Conservation (phyloP, 176 grass and related monocot genomes). For the Pontederia crassipes region DNA sequence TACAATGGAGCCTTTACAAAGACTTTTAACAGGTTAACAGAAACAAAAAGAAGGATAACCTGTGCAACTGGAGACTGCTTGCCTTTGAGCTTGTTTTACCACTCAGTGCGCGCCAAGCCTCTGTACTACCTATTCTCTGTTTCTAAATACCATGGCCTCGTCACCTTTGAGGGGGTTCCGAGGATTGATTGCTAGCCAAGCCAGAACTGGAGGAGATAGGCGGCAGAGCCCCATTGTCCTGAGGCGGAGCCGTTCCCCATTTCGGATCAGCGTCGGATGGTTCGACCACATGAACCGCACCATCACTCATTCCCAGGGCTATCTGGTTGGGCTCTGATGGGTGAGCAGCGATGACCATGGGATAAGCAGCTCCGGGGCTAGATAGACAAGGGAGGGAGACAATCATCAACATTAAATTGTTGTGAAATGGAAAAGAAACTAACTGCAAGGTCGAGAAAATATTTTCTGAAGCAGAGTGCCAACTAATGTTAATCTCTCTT, state of each 20-base stretch:
- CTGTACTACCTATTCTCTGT: no score
- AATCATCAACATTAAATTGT: slow-evolving; percentile 12
- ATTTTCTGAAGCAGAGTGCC: no score
- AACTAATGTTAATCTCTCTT: no score
- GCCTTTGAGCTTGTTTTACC: no score
- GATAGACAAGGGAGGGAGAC: slow-evolving; percentile 9
- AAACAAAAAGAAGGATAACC: no score
- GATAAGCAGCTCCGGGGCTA: slow-evolving; percentile 51
- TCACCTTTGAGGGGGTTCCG: slow-evolving; percentile 62
- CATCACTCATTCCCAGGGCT: slow-evolving; percentile 86
- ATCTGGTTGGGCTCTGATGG: slow-evolving; percentile 92
- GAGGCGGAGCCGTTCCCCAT: slow-evolving; percentile 58
- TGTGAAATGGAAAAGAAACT: no score
- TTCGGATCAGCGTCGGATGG: slow-evolving; percentile 65
- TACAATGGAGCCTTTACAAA: no score
- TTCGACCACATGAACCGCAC: slow-evolving; percentile 82
- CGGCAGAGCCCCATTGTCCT: slow-evolving; percentile 65
- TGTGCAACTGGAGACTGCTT: no score
- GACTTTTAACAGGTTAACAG: no score
- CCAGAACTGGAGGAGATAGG: slow-evolving; percentile 36
- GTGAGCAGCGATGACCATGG: slow-evolving; percentile 82
- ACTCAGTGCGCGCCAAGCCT: no score
- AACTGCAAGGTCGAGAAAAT: no score
- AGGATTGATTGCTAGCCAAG: slow-evolving; percentile 45
- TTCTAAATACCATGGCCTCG: neutral